phyloP scores from a whole-genome alignment of 257 asterid genomes.

The Solanum ossicruentum region DNA sequence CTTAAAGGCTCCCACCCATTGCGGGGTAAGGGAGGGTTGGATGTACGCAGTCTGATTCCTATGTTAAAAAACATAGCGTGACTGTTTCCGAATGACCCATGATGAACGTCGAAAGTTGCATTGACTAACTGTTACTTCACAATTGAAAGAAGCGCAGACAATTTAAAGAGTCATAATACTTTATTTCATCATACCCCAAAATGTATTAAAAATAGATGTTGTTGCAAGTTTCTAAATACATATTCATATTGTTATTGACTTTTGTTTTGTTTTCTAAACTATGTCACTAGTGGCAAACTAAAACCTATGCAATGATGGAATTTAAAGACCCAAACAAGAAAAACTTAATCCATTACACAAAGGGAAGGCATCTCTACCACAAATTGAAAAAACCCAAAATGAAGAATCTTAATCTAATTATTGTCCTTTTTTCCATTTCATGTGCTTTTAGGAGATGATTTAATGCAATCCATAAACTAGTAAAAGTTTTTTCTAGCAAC shows the following conservation, averaged over 20 bases:
- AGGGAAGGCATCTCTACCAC: not conserved
- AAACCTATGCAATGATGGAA: not conserved
- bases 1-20: too few relatives aligned
- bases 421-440: not conserved
- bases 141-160: too few relatives aligned
- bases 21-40: too few relatives aligned
- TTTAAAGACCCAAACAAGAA: not conserved
- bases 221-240: not conserved
- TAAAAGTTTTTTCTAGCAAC: not conserved
- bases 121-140: too few relatives aligned
- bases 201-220: too few relatives aligned
- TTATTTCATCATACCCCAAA: too few relatives aligned
- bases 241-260: not conserved
- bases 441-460: not conserved
- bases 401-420: not conserved
- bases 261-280: not conserved
- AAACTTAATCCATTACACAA: not conserved
- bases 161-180: too few relatives aligned
- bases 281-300: not conserved
- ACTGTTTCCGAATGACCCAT: too few relatives aligned
- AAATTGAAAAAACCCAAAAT: not conserved
- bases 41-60: too few relatives aligned
- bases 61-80: too few relatives aligned
- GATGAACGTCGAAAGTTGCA: too few relatives aligned
- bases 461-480: not conserved